Conservation (phyloP, 306 rosid genomes). For the Lathyrus aphaca region DNA sequence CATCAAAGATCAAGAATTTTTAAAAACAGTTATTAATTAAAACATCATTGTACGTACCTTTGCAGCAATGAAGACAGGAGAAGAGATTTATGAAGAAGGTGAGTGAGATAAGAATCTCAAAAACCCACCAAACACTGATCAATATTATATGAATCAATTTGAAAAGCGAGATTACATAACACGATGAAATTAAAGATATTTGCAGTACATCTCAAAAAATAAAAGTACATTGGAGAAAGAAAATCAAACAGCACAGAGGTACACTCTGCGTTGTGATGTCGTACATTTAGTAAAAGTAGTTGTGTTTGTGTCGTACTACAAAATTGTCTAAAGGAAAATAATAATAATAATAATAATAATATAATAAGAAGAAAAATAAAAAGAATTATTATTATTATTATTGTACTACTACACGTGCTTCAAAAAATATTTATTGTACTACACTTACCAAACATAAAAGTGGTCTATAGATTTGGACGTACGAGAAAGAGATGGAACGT, state of each 20-base stretch:
- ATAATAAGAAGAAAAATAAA: too few species aligned
- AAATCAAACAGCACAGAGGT: neutral
- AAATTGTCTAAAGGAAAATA: neutral
- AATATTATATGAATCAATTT: neutral
- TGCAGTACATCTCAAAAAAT: neutral
- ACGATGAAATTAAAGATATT: neutral
- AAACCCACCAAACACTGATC: neutral
- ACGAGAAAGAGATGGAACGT: too few species aligned
- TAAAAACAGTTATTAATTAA: neutral
- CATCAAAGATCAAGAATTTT: neutral
- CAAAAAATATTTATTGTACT: conserved; percentile 30
- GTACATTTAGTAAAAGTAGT: conserved; percentile 12
- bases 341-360: neutral
- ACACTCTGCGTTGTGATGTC: neutral
- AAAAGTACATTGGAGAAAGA: too few species aligned
- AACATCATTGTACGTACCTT: conserved; percentile 26
- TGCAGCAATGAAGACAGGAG: neutral
- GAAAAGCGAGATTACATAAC: neutral
- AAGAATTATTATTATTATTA: neutral
- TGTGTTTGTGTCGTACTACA: conserved; percentile 15
- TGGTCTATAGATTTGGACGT: neutral
- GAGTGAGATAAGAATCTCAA: conserved; percentile 29
- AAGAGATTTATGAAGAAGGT: neutral
- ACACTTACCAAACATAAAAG: neutral
- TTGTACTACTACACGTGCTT: conserved; percentile 5